These are phyloP conservation scores for Colletotrichum musae DNA, from an alignment of 2,329 filamentous ascomycete genomes.

Conservation along the genomic window DNA sequence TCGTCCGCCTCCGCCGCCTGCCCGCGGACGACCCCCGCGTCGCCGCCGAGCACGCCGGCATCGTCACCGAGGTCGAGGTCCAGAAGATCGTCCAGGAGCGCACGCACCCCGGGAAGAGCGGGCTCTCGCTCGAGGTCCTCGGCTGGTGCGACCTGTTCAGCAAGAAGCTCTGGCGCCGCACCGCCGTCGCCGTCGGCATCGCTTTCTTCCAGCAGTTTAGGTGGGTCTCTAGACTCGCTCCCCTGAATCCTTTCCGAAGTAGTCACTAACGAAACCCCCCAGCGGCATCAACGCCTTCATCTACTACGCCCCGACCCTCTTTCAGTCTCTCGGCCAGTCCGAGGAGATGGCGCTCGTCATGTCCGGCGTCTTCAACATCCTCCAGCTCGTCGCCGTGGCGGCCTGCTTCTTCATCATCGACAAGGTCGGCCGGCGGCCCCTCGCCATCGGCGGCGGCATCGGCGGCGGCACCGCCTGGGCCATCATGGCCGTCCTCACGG, in stretches of 20 bases:
- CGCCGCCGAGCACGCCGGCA: conserved; percentile 63
- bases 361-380: conserved; percentile 53
- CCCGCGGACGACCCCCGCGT: conserved; percentile 60
- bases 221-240: not conserved
- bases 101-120: conserved; percentile 52
- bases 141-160: conserved; percentile 64
- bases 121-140: conserved; percentile 59
- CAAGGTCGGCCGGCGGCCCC: conserved; percentile 53
- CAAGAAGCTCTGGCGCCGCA: conserved; percentile 59
- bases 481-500: conserved; percentile 30
- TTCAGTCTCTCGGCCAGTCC: conserved; percentile 47
- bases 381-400: conserved; percentile 50
- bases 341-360: conserved; percentile 50
- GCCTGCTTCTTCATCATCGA: conserved; percentile 57
- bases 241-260: not conserved
- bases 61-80: conserved; percentile 63
- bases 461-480: conserved; percentile 42
- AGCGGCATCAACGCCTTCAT: conserved; percentile 46
- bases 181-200: conserved; percentile 53
- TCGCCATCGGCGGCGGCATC: conserved; percentile 49
- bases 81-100: conserved; percentile 56
- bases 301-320: conserved; percentile 48
- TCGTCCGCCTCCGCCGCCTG: conserved; percentile 58
- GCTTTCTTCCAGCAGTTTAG: conserved; percentile 46
- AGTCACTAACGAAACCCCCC: not conserved